Evolutionary conservation across 768 basidiomycete species (phyloP).

Genomic region (Boletus coccyginus): DNA sequence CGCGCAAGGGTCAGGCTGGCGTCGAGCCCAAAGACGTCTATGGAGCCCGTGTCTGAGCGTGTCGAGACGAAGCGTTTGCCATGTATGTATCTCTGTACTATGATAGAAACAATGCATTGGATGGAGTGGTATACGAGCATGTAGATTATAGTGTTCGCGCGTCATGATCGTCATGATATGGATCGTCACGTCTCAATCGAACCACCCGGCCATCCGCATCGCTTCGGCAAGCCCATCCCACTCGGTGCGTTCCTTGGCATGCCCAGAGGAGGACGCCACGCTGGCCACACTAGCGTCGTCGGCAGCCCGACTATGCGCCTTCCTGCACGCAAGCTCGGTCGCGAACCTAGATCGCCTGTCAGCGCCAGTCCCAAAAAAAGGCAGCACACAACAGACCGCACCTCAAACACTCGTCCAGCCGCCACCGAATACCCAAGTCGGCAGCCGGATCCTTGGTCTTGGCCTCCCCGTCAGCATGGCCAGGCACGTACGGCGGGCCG

Average conservation of each 20-base stretch:
- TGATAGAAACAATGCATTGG: no score
- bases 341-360: constrained; percentile 58
- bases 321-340: constrained; percentile 77
- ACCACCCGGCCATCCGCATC: constrained; percentile 76
- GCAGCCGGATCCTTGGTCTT: constrained; percentile 37
- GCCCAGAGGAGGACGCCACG: constrained; percentile 13
- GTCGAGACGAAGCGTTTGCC: neutral
- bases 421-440: constrained; percentile 55
- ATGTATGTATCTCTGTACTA: constrained; percentile 2
- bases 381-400: constrained; percentile 29
- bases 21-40: constrained; percentile 80
- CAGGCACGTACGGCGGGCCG: constrained; percentile 72
- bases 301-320: constrained; percentile 36
- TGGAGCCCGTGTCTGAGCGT: constrained; percentile 49
- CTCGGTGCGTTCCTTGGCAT: constrained; percentile 39
- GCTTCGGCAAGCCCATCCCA: constrained; percentile 74
- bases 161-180: neutral
- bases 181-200: constrained; percentile 40
- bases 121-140: constrained; percentile 1
- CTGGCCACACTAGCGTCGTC: constrained; percentile 1
- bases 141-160: no score
- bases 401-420: constrained; percentile 80
- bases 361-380: neutral
- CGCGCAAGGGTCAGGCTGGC: constrained; percentile 79
- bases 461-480: constrained; percentile 11